These are phyloP conservation scores for Calocera cornea DNA, from an alignment of 768 basidiomycete genomes.

Conservation along the genomic window DNA sequence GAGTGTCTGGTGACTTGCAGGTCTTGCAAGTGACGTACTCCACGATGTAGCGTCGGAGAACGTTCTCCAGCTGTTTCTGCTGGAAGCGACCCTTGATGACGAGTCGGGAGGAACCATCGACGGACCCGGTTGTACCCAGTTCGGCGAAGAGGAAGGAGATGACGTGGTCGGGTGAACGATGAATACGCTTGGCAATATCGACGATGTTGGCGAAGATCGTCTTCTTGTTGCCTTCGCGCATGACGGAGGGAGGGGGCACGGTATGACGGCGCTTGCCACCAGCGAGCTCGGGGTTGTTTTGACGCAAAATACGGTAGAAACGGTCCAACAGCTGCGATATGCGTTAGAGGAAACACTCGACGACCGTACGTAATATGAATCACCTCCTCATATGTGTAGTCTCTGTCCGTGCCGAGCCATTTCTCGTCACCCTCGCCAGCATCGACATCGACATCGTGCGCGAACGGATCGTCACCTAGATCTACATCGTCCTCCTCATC, in stretches of 20 bases:
- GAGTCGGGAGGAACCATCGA: constrained; percentile 80
- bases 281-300: constrained; percentile 83
- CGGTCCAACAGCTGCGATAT: constrained; percentile 66
- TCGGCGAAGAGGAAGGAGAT: constrained; percentile 95
- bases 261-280: constrained; percentile 83
- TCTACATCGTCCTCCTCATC: constrained; percentile 58
- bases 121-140: constrained; percentile 93
- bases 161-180: constrained; percentile 92
- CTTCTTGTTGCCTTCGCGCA: constrained; percentile 95
- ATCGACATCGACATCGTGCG: constrained; percentile 37
- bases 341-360: background rate
- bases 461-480: constrained; percentile 78
- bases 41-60: constrained; percentile 90
- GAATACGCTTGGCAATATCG: constrained; percentile 98
- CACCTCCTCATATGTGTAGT: constrained; percentile 93
- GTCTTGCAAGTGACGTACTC: constrained; percentile 99
- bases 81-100: constrained; percentile 98
- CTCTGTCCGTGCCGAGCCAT: constrained; percentile 86
- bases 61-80: constrained; percentile 96
- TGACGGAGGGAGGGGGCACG: constrained; percentile 87
- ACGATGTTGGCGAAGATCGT: constrained; percentile 92
- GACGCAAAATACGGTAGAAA: constrained; percentile 82
- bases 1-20: constrained; percentile 96
- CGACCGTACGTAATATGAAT: constrained; percentile 13
- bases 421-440: constrained; percentile 56